Evolutionary conservation across 2,329 filamentous ascomycete species (phyloP).

Genomic region (Myriosclerotinia duriaeana): DNA sequence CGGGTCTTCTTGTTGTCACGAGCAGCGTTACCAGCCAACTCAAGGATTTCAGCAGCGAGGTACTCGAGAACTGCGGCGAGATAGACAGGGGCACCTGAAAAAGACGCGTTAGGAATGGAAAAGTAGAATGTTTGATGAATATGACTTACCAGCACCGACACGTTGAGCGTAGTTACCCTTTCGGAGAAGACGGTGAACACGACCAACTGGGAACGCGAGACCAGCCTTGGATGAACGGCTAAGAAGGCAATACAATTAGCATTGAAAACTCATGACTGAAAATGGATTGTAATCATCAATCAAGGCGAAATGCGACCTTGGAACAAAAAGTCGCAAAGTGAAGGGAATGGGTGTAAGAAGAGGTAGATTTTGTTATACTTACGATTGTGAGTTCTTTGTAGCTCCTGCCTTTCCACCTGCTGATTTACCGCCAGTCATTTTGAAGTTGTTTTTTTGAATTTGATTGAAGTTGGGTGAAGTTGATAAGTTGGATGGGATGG

Average conservation of each 20-base stretch:
- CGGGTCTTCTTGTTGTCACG: conserved; percentile 99
- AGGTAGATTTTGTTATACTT: conserved; percentile 49
- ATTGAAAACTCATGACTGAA: conserved; percentile 44
- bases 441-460: conserved; percentile 52
- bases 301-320: not conserved
- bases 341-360: not conserved
- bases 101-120: conserved; percentile 34
- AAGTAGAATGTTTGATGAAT: conserved; percentile 15
- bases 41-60: conserved; percentile 96
- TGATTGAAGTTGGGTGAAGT: conserved; percentile 20
- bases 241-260: conserved; percentile 23
- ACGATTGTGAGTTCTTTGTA: conserved; percentile 99
- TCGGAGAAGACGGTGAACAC: conserved; percentile 97
- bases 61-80: conserved; percentile 98
- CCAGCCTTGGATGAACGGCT: conserved; percentile 99
- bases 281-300: not conserved
- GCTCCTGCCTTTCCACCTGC: conserved; percentile 96
- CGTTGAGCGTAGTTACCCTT: conserved; percentile 99
- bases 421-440: conserved; percentile 99
- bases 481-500: not conserved
- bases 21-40: conserved; percentile 96
- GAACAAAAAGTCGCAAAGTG: conserved; percentile 35
- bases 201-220: conserved; percentile 97
- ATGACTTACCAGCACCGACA: conserved; percentile 80
- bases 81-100: conserved; percentile 80